Conservation (phyloP, 306 rosid species). For the Mimosa bimucronata region DNA sequence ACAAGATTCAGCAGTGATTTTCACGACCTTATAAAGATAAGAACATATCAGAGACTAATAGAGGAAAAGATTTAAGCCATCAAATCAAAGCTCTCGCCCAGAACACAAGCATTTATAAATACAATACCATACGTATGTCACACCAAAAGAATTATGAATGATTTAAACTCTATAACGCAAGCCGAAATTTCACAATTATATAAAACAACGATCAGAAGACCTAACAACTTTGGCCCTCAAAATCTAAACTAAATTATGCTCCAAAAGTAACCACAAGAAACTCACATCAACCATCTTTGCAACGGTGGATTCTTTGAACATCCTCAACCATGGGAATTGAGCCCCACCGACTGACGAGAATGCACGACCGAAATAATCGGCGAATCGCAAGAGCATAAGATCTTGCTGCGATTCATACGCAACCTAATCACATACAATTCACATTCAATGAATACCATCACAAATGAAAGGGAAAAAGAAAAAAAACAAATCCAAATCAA, state of each 20-base stretch:
- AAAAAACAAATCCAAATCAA: conserved; percentile 26
- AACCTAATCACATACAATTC: conserved; percentile 45
- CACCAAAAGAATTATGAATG: not conserved
- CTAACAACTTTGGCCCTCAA: conserved; percentile 6
- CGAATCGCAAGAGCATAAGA: conserved; percentile 69
- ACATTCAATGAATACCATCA: not conserved
- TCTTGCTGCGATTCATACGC: conserved; percentile 67
- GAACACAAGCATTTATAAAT: conserved; percentile 20
- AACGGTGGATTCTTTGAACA: conserved; percentile 66
- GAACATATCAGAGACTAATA: conserved; percentile 7
- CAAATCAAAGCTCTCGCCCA: not conserved
- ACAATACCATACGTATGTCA: not conserved
- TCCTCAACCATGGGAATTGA: conserved; percentile 84
- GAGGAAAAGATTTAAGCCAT: not conserved
- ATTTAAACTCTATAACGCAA: not conserved
- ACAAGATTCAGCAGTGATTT: not conserved
- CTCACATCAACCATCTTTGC: conserved; percentile 70
- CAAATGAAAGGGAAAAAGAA: too few relatives aligned
- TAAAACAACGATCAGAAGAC: not conserved
- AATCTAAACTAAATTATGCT: not conserved
- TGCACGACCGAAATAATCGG: conserved; percentile 77
- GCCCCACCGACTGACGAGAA: conserved; percentile 62
- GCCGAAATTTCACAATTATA: not conserved
- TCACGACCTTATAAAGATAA: not conserved
- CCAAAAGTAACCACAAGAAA: conserved; percentile 13